Conservation (phyloP, 306 rosid genomes). For the Cucumis hystrix region DNA sequence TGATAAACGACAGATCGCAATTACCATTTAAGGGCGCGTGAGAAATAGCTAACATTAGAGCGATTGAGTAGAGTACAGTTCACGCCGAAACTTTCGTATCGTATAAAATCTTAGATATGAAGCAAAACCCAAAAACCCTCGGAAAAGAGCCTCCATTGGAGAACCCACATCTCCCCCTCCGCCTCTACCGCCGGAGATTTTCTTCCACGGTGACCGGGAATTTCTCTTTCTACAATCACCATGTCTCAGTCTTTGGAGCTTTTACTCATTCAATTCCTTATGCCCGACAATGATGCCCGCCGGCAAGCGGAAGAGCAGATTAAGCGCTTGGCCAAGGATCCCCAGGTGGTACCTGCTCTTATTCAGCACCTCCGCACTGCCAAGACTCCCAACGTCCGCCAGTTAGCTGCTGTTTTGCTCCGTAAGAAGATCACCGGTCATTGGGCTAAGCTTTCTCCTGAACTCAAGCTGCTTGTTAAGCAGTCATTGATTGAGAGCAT, state of each 20-base stretch:
- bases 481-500: slow-evolving; percentile 77
- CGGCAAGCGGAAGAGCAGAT: slow-evolving; percentile 98
- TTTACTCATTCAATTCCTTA: slow-evolving; percentile 73
- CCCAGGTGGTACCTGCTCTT: slow-evolving; percentile 80
- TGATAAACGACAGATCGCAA: not conserved
- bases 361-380: slow-evolving; percentile 91
- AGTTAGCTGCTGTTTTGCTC: slow-evolving; percentile 85
- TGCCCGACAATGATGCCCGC: slow-evolving; percentile 98
- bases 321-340: slow-evolving; percentile 86
- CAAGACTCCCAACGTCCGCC: slow-evolving; percentile 94
- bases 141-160: slow-evolving; percentile 8
- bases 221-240: not conserved
- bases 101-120: slow-evolving; percentile 5
- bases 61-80: not conserved
- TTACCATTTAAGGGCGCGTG: not conserved
- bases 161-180: not conserved
- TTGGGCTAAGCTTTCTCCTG: slow-evolving; percentile 88
- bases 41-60: not conserved
- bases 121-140: slow-evolving; percentile 13
- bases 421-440: slow-evolving; percentile 98
- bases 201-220: not conserved
- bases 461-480: slow-evolving; percentile 56
- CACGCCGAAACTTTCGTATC: slow-evolving; percentile 1
- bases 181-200: not conserved
- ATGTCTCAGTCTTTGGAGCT: slow-evolving; percentile 96